phyloP scores from a whole-genome alignment of 2,329 filamentous ascomycete species.

The Cercospora sesami region DNA sequence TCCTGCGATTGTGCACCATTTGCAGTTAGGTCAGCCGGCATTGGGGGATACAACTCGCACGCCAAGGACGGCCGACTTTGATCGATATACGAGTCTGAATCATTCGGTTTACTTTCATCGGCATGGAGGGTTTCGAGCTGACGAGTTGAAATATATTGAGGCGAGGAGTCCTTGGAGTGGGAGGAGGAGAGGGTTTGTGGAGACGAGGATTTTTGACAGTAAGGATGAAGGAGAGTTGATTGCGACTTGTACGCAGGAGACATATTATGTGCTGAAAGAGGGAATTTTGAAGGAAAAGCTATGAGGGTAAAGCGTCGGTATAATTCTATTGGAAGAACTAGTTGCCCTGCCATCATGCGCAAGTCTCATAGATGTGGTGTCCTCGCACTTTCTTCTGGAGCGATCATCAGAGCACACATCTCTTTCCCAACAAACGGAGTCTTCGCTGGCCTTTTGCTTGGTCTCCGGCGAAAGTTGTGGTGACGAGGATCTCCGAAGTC shows the following conservation, averaged over 20 bases:
- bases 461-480: no score
- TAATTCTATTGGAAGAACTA: no score
- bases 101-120: slow-evolving; percentile 58
- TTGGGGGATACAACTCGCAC: slow-evolving; percentile 16
- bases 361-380: no score
- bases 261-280: slow-evolving; percentile 28
- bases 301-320: not conserved
- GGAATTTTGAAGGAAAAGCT: not conserved
- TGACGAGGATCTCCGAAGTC: no score
- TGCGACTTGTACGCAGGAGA: slow-evolving; percentile 76
- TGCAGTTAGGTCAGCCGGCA: slow-evolving; percentile 9
- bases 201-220: slow-evolving; percentile 65
- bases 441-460: no score
- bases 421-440: no score
- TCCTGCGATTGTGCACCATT: slow-evolving; percentile 19
- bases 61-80: slow-evolving; percentile 7
- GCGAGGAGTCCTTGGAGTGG: slow-evolving; percentile 75
- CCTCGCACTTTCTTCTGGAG: no score
- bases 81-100: slow-evolving; percentile 41
- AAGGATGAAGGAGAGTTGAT: slow-evolving; percentile 65
- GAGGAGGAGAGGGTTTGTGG: slow-evolving; percentile 69
- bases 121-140: slow-evolving; percentile 46
- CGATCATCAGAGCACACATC: no score
- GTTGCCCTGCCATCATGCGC: no score
- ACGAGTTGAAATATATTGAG: slow-evolving; percentile 72